A percentile compares a stretch with the other conserved stretches of the same genome.
These are phyloP conservation scores for Akebia trifoliata DNA, from an alignment of 164 flowering plant genomes.

Conservation along the genomic window DNA sequence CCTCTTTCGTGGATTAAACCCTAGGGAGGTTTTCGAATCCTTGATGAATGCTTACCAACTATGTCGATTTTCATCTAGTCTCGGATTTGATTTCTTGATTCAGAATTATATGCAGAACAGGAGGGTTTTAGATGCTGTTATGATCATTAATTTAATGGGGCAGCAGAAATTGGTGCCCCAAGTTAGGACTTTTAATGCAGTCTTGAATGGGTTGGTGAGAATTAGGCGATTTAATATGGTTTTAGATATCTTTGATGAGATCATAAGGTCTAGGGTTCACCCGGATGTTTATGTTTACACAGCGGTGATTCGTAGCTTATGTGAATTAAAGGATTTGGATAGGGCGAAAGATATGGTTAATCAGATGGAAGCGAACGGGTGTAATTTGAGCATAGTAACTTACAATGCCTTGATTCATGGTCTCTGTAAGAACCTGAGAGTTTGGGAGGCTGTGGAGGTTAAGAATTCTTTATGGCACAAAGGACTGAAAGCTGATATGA, in stretches of 20 bases:
- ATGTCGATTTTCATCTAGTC: slow-evolving; percentile 29
- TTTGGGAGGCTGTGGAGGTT: slow-evolving; percentile 56
- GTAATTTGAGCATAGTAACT: slow-evolving; percentile 43
- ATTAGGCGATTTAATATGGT: slow-evolving; percentile 50
- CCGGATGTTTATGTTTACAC: slow-evolving; percentile 56
- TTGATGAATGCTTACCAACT: slow-evolving; percentile 30
- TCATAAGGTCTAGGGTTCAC: slow-evolving; percentile 28
- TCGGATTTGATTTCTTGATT: slow-evolving; percentile 72
- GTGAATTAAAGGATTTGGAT: slow-evolving; percentile 58
- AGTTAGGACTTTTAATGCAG: slow-evolving; percentile 55
- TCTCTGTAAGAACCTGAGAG: slow-evolving; percentile 53
- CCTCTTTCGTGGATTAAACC: slow-evolving; percentile 28
- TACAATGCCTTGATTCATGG: slow-evolving; percentile 79
- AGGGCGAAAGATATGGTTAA: slow-evolving; percentile 43
- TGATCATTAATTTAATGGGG: slow-evolving; percentile 42
- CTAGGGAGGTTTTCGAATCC: slow-evolving; percentile 32
- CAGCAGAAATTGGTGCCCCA: slow-evolving; percentile 41
- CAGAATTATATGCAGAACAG: slow-evolving; percentile 46
- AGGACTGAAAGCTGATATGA: slow-evolving; percentile 59
- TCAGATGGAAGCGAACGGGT: slow-evolving; percentile 41
- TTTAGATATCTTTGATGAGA: slow-evolving; percentile 45
- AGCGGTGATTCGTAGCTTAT: slow-evolving; percentile 50
- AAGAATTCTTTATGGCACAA: slow-evolving; percentile 43
- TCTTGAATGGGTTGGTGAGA: slow-evolving; percentile 57
- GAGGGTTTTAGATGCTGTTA: slow-evolving; percentile 45